Percentiles rank a stretch among this genome's conserved stretches.
These are phyloP conservation scores for Aspergillus steynii DNA, from an alignment of 495 filamentous ascomycete genomes.

Conservation along the genomic window DNA sequence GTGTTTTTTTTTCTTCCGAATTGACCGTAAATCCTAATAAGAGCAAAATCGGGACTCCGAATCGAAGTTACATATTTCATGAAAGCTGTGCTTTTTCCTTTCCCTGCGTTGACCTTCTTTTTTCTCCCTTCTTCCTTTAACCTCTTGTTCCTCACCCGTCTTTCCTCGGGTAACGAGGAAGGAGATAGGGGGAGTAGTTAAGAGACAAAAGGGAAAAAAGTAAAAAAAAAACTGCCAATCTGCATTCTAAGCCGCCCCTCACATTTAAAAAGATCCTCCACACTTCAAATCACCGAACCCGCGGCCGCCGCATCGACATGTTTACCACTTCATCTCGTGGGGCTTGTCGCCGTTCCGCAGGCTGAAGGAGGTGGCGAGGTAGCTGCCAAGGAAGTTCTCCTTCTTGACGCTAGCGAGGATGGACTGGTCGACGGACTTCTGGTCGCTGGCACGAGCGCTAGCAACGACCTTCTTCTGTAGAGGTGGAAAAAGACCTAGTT, in stretches of 20 bases:
- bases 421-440: constrained; percentile 96
- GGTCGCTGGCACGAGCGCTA: constrained; percentile 87
- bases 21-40: constrained; percentile 37
- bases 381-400: constrained; percentile 82
- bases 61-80: constrained; percentile 48
- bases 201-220: not conserved
- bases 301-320: constrained; percentile 43
- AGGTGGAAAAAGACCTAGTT: constrained; percentile 14
- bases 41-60: constrained; percentile 35
- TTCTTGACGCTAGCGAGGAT: constrained; percentile 93
- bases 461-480: constrained; percentile 92
- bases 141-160: not conserved
- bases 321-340: constrained; percentile 94
- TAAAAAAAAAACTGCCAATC: constrained; percentile 30
- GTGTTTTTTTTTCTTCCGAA: constrained; percentile 25
- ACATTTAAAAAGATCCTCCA: constrained; percentile 33
- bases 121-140: constrained; percentile 1
- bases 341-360: constrained; percentile 97
- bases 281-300: constrained; percentile 48
- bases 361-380: constrained; percentile 91
- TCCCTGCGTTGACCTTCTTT: constrained; percentile 31
- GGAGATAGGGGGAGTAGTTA: not conserved
- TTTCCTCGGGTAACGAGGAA: not conserved
- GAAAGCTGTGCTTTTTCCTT: constrained; percentile 24
- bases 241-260: constrained; percentile 46